These are phyloP conservation scores for Diospyros lotus DNA, from an alignment of 148 eudicot species.

Conservation along the genomic window DNA sequence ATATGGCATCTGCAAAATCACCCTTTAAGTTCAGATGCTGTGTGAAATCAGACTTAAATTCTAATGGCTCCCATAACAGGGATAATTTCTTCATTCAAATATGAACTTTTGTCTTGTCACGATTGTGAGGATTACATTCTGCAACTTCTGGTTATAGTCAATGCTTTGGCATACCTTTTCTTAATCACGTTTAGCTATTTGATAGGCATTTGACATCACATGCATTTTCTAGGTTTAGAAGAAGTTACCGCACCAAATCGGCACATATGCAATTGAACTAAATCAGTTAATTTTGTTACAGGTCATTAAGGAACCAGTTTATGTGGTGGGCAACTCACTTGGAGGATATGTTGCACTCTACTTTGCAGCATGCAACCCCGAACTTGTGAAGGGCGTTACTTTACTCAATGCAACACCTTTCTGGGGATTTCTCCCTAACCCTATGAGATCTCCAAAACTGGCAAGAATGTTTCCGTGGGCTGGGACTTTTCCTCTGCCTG, in stretches of 20 bases:
- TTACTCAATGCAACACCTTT: constrained; percentile 95
- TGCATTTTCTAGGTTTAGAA: not conserved
- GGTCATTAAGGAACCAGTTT: constrained; percentile 93
- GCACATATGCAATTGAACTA: not conserved
- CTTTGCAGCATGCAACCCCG: constrained; percentile 70
- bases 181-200: not conserved
- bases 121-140: no score
- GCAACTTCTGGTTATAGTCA: no score
- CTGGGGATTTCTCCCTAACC: constrained; percentile 96
- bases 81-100: no score
- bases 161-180: no score
- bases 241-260: constrained; percentile 5
- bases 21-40: no score
- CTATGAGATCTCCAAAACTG: constrained; percentile 63
- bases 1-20: no score
- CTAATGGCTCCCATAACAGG: no score
- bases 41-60: no score
- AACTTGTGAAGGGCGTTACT: constrained; percentile 85
- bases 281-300: constrained; percentile 26
- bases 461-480: constrained; percentile 79
- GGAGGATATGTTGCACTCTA: constrained; percentile 93
- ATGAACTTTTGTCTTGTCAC: no score
- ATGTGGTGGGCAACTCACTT: constrained; percentile 89
- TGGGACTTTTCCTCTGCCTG: constrained; percentile 93
- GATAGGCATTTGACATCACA: no score